Conservation (phyloP, 1,139 yeast genomes). For the Lodderomyces pseudojiufengensis region DNA sequence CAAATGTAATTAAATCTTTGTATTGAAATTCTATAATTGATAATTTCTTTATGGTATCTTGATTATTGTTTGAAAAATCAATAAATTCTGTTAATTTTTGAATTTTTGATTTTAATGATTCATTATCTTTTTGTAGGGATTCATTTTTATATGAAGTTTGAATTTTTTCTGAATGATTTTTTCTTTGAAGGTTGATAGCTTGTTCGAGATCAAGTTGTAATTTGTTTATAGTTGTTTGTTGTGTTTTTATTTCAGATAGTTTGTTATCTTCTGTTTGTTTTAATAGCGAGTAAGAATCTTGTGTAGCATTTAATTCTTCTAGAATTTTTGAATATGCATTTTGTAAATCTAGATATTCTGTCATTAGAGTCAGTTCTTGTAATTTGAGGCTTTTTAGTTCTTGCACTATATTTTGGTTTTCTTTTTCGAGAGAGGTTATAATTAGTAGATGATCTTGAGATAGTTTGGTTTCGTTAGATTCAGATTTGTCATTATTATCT, state of each 20-base stretch:
- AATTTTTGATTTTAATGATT: slow-evolving; percentile 16
- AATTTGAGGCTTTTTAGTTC: neutral
- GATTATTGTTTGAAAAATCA: slow-evolving; percentile 17
- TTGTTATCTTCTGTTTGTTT: slow-evolving; percentile 23
- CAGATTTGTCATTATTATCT: too few species aligned
- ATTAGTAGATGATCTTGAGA: too few species aligned
- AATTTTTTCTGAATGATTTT: slow-evolving; percentile 48
- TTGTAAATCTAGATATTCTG: slow-evolving; percentile 11
- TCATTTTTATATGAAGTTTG: slow-evolving; percentile 42
- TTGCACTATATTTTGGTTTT: too few species aligned
- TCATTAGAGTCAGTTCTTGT: slow-evolving; percentile 5
- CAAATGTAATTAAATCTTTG: slow-evolving; percentile 35
- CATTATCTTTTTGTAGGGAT: slow-evolving; percentile 35
- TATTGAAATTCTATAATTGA: slow-evolving; percentile 34
- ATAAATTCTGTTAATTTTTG: slow-evolving; percentile 8
- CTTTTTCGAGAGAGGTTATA: too few species aligned
- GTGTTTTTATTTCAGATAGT: slow-evolving; percentile 21
- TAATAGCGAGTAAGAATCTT: slow-evolving; percentile 12
- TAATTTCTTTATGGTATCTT: slow-evolving; percentile 16
- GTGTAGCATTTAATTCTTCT: slow-evolving; percentile 7
- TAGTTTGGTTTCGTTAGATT: too few species aligned
- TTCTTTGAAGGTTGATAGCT: slow-evolving; percentile 47
- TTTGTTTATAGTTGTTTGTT: slow-evolving; percentile 20
- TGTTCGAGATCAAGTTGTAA: slow-evolving; percentile 30
- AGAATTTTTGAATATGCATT: slow-evolving; percentile 5